These are phyloP conservation scores for Rostrohypoxylon terebratum DNA, from an alignment of 495 filamentous ascomycete genomes.

Conservation along the genomic window DNA sequence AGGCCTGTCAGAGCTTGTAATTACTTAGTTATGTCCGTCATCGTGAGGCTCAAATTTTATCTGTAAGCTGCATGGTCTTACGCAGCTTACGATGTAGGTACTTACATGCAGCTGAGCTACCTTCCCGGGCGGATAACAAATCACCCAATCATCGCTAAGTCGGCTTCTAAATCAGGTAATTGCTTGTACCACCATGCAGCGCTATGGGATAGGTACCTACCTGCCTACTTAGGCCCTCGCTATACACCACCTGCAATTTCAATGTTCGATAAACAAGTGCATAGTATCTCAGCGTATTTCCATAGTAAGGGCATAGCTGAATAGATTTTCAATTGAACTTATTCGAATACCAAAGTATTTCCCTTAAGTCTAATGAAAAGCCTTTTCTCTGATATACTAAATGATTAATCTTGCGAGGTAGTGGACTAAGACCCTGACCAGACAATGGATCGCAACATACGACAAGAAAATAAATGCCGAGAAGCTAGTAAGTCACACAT, in stretches of 20 bases:
- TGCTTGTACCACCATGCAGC: background rate
- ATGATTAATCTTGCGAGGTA: background rate
- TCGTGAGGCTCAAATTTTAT: too few species aligned
- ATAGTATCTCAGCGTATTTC: too few species aligned
- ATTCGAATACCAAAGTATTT: background rate
- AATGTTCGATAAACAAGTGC: background rate
- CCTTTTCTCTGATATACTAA: background rate
- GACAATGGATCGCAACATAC: background rate
- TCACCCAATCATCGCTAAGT: conserved; percentile 4
- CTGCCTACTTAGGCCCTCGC: background rate
- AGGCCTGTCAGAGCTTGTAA: too few species aligned
- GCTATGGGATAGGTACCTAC: background rate
- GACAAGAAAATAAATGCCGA: background rate
- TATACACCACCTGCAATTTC: background rate
- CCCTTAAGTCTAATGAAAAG: background rate
- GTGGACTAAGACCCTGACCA: background rate
- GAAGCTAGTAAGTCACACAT: background rate
- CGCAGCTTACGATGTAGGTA: too few species aligned
- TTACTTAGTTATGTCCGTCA: too few species aligned
- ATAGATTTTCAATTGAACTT: background rate
- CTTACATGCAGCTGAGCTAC: too few species aligned
- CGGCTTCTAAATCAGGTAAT: conserved; percentile 9
- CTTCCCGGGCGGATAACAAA: too few species aligned
- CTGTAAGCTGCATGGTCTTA: too few species aligned
- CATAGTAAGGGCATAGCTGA: background rate